Evolutionary conservation across 257 asterid species (phyloP), one percentile per base, ranked within the genome.

Genomic region (Linaria vulgaris): DNA sequence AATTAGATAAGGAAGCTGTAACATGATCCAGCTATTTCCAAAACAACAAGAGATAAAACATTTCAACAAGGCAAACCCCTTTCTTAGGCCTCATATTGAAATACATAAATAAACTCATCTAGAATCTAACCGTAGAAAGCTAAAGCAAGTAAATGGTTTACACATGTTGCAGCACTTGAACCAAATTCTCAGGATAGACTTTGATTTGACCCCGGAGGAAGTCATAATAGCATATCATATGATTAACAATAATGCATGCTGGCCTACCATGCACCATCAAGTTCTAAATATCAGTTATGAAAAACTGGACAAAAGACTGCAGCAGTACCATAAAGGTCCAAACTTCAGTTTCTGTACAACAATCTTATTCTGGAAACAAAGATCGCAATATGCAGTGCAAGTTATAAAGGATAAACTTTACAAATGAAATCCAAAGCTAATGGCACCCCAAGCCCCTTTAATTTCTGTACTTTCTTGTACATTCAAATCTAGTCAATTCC

Each of bases 31-130:
- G 59, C 27, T 64, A 62, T 19, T 43, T 23, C 24, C 23, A 20
- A 19, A 6, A 17, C 47, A 22, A 64, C 12, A 30, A 17, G 61
- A 53, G 58, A 41, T 11, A n/a, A 24, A 34, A 10, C 17, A 59
- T 41, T 39, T 5, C 16, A 53, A 61, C 13, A 19, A 21, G 41
- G 24, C n/a, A 44, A 27, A 44, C 5, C 11, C 11, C 22, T 9
- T 59, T 8, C 31, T 47, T 30, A 9, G 39, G 11, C 54, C 15
- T 12, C 19, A 20, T 22, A 46, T 14, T 56, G 13, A 11, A 25
- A 38, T 6, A 27, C 16, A 48, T 11, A 64, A 30, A 20, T 38
- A 19, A 34, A 34, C 41, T 65, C 59, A 72, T 59, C 22, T 10
- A 23, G 47, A 13, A 24, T n/a, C 46, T 34, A 47, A 27, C 34